phyloP scores from a whole-genome alignment of 805 yeast species.

The Barnettozyma botsteinii region DNA sequence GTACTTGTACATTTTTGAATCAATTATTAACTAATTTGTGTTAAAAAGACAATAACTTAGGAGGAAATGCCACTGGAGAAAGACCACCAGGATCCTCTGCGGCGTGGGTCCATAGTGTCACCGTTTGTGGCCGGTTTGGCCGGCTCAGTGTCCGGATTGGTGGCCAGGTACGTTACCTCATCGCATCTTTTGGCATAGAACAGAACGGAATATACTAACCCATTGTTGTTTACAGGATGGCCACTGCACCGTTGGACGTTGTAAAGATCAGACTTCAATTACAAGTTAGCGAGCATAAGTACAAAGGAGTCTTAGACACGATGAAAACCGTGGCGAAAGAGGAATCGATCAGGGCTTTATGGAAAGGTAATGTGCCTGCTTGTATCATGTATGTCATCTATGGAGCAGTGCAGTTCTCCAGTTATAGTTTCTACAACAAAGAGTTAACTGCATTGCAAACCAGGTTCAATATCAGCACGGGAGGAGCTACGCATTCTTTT shows the following conservation, averaged over 20 bases:
- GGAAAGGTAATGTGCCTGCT: conserved; percentile 97
- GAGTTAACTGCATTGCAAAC: conserved; percentile 31
- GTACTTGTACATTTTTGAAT: too few relatives aligned
- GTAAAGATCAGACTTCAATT: conserved; percentile 72
- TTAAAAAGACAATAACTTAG: background rate
- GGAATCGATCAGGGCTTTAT: conserved; percentile 74
- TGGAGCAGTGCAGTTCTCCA: conserved; percentile 79
- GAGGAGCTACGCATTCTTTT: conserved; percentile 31
- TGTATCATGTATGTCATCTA: conserved; percentile 77
- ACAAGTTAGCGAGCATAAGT: conserved; percentile 31
- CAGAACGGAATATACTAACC: background rate
- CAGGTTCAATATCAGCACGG: conserved; percentile 9
- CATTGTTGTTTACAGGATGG: conserved; percentile 36
- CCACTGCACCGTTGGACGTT: conserved; percentile 75
- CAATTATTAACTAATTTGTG: too few relatives aligned
- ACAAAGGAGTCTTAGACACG: conserved; percentile 34
- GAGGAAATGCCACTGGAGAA: background rate
- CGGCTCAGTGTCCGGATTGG: conserved; percentile 42
- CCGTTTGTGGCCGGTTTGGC: conserved; percentile 37
- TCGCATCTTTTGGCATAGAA: background rate
- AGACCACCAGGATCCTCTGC: conserved; percentile 35
- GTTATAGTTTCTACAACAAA: conserved; percentile 53
- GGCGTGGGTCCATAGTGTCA: conserved; percentile 37
- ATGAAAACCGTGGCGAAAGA: conserved; percentile 39
- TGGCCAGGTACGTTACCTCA: conserved; percentile 25